A percentile compares a stretch with the other conserved stretches of the same genome.
Conservation (phyloP, 495 filamentous ascomycete species). For the Neurospora tetrasperma region DNA sequence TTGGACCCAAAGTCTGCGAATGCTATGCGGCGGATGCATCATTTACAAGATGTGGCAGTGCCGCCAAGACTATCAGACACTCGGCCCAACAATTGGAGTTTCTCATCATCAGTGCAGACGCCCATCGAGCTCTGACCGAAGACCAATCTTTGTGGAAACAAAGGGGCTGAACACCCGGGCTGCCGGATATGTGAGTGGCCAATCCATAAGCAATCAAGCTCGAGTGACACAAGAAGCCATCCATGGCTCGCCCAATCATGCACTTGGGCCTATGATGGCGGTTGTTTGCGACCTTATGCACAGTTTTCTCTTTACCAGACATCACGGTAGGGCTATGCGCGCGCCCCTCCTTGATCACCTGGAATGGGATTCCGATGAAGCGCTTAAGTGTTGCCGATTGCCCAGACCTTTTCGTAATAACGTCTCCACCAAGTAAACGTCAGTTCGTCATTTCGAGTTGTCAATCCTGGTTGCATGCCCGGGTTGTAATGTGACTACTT, state of each 20-base stretch:
- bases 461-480: not conserved
- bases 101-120: not conserved
- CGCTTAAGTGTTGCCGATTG: not conserved
- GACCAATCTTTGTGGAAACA: not conserved
- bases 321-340: not conserved
- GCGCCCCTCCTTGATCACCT: not conserved
- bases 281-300: not conserved
- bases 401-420: not conserved
- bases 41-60: not conserved
- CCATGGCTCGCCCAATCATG: not conserved
- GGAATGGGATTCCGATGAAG: not conserved
- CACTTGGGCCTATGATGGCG: not conserved
- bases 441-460: not conserved
- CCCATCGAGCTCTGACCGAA: not conserved
- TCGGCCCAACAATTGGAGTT: not conserved
- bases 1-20: not conserved
- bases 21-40: not conserved
- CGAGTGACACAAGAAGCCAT: not conserved
- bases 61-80: not conserved
- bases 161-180: not conserved
- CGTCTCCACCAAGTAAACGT: not conserved
- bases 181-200: not conserved
- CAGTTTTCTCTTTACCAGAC: not conserved
- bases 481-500: not conserved
- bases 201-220: not conserved